Conservation (phyloP, 306 rosid species). For the Citrullus colocynthis region DNA sequence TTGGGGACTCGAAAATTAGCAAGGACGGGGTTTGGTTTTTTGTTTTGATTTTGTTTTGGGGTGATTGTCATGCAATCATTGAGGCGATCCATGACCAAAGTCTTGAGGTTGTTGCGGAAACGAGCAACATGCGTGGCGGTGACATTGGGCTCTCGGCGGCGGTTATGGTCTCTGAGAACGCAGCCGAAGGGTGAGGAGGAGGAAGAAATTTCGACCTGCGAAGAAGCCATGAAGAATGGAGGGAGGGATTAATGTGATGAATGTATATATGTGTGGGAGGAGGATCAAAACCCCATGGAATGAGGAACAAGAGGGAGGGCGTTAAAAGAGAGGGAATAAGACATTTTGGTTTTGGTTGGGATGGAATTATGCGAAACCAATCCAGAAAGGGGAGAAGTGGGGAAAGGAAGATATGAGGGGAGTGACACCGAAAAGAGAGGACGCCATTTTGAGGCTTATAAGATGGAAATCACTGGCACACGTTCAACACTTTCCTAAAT, state of each 20-base stretch:
- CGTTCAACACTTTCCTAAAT: not conserved
- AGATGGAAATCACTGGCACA: not conserved
- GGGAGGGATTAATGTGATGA: not conserved
- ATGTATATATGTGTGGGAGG: too few relatives aligned
- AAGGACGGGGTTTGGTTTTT: not conserved
- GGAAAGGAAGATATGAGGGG: not conserved
- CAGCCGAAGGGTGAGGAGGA: slow-evolving; percentile 51
- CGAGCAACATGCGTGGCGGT: slow-evolving; percentile 18
- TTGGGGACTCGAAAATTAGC: not conserved
- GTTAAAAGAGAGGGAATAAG: not conserved
- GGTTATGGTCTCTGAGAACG: slow-evolving; percentile 49
- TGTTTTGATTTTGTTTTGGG: not conserved
- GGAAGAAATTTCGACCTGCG: slow-evolving; percentile 47
- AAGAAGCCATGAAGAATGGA: slow-evolving; percentile 41
- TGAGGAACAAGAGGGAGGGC: not conserved
- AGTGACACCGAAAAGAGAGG: not conserved
- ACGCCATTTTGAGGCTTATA: not conserved
- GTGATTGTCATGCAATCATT: slow-evolving; percentile 17
- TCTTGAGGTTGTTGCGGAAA: slow-evolving; percentile 38
- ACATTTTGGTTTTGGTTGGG: not conserved
- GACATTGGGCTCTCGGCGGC: slow-evolving; percentile 28
- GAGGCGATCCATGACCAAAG: slow-evolving; percentile 27
- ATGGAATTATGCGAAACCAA: not conserved
- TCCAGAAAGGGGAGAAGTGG: not conserved
- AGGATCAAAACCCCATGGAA: not conserved